These are phyloP conservation scores for Thyridium curvatum DNA, from an alignment of 2,329 filamentous ascomycete species.

Conservation along the genomic window DNA sequence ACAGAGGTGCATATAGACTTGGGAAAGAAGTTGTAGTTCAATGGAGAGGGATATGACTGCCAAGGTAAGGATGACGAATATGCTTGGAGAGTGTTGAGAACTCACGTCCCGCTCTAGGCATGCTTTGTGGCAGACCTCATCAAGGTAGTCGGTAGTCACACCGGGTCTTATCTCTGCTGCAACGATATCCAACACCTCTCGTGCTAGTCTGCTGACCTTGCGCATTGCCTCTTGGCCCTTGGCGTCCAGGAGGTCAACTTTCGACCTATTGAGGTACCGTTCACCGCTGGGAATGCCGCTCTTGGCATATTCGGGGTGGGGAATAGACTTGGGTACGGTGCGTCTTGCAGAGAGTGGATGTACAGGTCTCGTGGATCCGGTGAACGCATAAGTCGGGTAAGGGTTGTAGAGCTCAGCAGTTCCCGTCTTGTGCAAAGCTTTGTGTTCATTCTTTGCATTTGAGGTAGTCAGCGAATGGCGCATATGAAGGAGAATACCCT, in stretches of 20 bases:
- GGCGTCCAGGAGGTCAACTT: conserved; percentile 74
- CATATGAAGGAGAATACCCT: not conserved
- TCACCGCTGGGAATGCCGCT: conserved; percentile 68
- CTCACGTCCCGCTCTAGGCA: conserved; percentile 87
- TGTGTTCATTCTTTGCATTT: conserved; percentile 61
- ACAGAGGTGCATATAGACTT: conserved; percentile 94
- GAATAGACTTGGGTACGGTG: conserved; percentile 72
- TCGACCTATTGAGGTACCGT: conserved; percentile 57
- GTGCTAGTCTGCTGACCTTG: conserved; percentile 80
- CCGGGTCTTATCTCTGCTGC: conserved; percentile 81
- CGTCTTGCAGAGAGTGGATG: conserved; percentile 74
- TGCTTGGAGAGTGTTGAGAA: no score
- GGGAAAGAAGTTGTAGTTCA: conserved; percentile 92
- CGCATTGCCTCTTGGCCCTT: conserved; percentile 84
- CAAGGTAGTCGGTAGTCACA: conserved; percentile 91
- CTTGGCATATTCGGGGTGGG: conserved; percentile 78
- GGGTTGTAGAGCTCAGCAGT: conserved; percentile 80
- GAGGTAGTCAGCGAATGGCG: not conserved
- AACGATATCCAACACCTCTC: conserved; percentile 90
- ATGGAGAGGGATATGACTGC: conserved; percentile 22
- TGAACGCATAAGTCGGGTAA: conserved; percentile 80
- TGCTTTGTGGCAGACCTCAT: conserved; percentile 90
- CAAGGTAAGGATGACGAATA: not conserved
- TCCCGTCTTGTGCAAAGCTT: conserved; percentile 76
- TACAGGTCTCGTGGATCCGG: conserved; percentile 75